Base-by-base conservation (phyloP, 352 stramenopile genomes). In the Phytophthora constricta region DNA sequence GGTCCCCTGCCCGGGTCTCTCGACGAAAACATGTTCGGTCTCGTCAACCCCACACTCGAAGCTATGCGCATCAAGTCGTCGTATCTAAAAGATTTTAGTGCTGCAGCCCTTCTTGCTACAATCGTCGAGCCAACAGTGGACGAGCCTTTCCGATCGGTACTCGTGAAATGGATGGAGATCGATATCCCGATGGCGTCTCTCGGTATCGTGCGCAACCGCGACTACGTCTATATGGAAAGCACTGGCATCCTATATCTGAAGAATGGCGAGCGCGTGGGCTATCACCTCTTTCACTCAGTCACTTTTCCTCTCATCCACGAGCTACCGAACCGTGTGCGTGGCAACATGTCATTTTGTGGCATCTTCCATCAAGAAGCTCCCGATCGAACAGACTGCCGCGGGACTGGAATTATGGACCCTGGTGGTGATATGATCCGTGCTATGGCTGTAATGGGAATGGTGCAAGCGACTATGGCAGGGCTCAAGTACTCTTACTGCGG, bases 11-110 rank as follows among this genome's bases (percentile, higher is more conserved):
- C 48, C 1, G 72, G 70, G 0, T 63, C 55, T 14, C 42, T 84
- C 22, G 62, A 82, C 31, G 72, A 84, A 16, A 65, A 68, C 50
- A 76, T 84, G 73, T 82, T 78, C 46, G 76, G 76, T 9, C 27
- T 74, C 4, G 50, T 82, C n/a, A 65, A 27, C 26, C 62, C 72
- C 16, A 78, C 66, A 2, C 31, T 68, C 0, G 63, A 82, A 14
- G 19, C 59, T 1, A 72, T 65, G 70, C 55, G 57, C 3, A 71
- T 67, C 27, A 70, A 70, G 23, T 37, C 55, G 0, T 70, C 62
- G 22, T 70, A 70, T 13, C 62, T 70, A 0, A 55, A 60, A 2
- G 62, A 65, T 31, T 59, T 70, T 16, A 70, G 41, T 22, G 72
- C 77, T 59, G 70, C 74, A 23, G 75, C 73, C 0, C 63, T 90